phyloP scores from a whole-genome alignment of 148 eudicot species.

The Nepenthes mirabilis region DNA sequence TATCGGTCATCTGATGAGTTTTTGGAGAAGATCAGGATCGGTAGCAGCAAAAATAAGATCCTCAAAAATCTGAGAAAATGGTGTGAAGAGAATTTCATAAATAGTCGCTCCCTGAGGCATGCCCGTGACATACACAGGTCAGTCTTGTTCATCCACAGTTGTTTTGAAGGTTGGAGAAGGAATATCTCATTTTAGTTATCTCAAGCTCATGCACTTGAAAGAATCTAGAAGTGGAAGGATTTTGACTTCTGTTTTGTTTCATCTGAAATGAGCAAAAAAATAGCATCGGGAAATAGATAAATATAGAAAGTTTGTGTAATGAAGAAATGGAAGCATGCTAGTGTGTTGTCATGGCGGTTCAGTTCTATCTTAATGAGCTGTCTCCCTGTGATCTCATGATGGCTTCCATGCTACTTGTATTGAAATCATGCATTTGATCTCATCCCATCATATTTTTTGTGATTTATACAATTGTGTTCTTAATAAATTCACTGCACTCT shows the following conservation, averaged over 20 bases:
- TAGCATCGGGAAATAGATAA: no score
- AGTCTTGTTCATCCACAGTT: slow-evolving; percentile 4
- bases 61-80: slow-evolving; percentile 63
- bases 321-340: no score
- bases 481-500: slow-evolving; percentile 1
- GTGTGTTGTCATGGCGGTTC: no score
- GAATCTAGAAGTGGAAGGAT: no score
- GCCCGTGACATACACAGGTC: slow-evolving; percentile 91
- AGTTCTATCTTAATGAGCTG: no score
- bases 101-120: slow-evolving; percentile 70
- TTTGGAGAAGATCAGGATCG: slow-evolving; percentile 34
- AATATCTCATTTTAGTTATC: not conserved
- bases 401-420: not conserved
- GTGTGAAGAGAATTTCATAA: slow-evolving; percentile 86
- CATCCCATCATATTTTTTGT: not conserved
- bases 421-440: not conserved
- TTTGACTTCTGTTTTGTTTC: no score
- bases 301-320: no score
- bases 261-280: no score
- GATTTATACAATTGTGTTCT: slow-evolving; percentile 1
- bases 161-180: not conserved
- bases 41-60: slow-evolving; percentile 42
- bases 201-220: not conserved
- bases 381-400: no score
- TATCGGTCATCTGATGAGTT: slow-evolving; percentile 63